Conservation (phyloP, 345 rosid species). For the Eucalyptus curtisii region DNA sequence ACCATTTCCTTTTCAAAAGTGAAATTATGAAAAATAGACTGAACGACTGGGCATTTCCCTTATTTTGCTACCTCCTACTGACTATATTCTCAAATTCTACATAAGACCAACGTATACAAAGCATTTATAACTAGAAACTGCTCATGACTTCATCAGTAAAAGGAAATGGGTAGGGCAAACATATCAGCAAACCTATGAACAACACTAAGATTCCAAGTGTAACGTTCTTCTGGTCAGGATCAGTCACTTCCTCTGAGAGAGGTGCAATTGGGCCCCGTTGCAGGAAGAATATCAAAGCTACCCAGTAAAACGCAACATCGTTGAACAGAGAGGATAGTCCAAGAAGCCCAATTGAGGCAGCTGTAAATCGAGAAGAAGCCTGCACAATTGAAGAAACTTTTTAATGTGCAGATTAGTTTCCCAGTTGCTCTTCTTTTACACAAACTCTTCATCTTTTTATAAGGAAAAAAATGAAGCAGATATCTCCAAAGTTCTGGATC, state of each 20-base stretch:
- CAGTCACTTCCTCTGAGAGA: conserved; percentile 61
- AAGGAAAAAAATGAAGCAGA: background rate
- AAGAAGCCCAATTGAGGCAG: conserved; percentile 51
- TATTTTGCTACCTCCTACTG: background rate
- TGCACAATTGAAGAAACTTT: conserved; percentile 6
- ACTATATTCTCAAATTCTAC: background rate
- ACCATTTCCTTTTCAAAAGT: background rate
- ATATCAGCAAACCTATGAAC: conserved; percentile 61
- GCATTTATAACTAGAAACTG: conserved; percentile 14
- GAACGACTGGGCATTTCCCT: background rate
- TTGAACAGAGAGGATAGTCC: conserved; percentile 67
- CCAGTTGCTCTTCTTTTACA: background rate
- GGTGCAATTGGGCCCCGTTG: conserved; percentile 91
- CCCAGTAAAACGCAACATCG: conserved; percentile 94
- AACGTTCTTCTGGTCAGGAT: conserved; percentile 51
- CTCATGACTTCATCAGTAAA: conserved; percentile 35
- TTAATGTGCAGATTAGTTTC: background rate
- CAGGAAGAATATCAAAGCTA: conserved; percentile 65
- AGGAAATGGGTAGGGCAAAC: conserved; percentile 82
- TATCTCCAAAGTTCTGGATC: background rate
- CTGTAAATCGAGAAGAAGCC: conserved; percentile 68
- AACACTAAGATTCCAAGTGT: conserved; percentile 60
- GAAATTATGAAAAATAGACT: background rate
- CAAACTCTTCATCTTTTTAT: background rate
- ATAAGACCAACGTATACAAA: background rate